Evolutionary conservation across 805 yeast genomes (phyloP), one percentile per base, ranked within the genome.

Genomic region (Wickerhamiella sergipiensis): DNA sequence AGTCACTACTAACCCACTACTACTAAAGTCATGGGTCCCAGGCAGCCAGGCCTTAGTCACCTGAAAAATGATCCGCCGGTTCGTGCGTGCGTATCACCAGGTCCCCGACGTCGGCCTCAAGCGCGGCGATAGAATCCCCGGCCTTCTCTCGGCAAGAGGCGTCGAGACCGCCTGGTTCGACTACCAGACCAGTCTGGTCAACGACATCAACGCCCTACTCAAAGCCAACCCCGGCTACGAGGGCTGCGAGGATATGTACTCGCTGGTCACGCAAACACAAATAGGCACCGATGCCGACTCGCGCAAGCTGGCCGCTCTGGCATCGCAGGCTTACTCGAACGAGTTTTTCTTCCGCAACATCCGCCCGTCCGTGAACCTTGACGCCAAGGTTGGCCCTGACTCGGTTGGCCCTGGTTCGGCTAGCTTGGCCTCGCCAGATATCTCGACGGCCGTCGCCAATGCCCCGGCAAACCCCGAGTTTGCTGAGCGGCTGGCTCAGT

Each of bases 311-410:
- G 82, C 86, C 2, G 87, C 84, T 63, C 76, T 73, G 60, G 95
- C 96, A 2, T 81, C 94, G 2, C 90, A 83, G 63, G 79, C 85
- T 3, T 89, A 83, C 69, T 86, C 85, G 64, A 88, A 89, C 68
- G 96, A 87, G 69, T 75, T 89, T 52, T 85, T 83, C 61, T 80
- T 86, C 51, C 55, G 60, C 21, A 50, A 60, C 33, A 42, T 58
- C 43, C 50, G 55, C 8, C 48, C 48, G 29, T 60, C 65, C 1
- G 60, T 53, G 42, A 58, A 62, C 50, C 61, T 61, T 8, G 44
- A 53, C 9, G 65, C 66, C 19, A 40, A 10, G 8, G 47, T 61
- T n/a, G 56, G 51, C 17, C 8, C 26, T 6, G 26, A 24, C 26
- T n/a, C n/a, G n/a, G n/a, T n/a, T n/a, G n/a, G n/a, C n/a, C n/a